Conservation (phyloP, 106 monocot species). For the Cymbidium sinense region DNA sequence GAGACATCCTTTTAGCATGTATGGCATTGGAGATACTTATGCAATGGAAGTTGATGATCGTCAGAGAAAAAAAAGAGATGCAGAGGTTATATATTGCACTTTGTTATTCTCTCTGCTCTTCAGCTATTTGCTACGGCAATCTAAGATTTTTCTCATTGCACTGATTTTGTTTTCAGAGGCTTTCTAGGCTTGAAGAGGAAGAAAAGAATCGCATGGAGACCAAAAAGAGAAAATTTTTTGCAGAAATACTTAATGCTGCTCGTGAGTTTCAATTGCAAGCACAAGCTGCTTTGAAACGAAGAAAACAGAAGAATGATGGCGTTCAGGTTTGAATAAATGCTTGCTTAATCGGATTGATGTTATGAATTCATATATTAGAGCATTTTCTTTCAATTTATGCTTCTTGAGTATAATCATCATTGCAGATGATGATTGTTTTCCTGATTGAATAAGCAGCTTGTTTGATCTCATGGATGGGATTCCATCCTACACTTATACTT, state of each 20-base stretch:
- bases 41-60: slow-evolving; percentile 85
- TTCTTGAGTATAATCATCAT: neutral
- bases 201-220: slow-evolving; percentile 72
- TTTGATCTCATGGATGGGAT: neutral
- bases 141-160: slow-evolving; percentile 3
- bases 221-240: slow-evolving; percentile 84
- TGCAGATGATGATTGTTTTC: neutral
- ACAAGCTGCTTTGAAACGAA: slow-evolving; percentile 57
- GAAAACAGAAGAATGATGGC: slow-evolving; percentile 94
- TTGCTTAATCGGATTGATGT: neutral
- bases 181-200: slow-evolving; percentile 87
- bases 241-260: slow-evolving; percentile 87
- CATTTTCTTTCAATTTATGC: neutral
- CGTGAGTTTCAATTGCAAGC: slow-evolving; percentile 87
- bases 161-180: slow-evolving; percentile 43
- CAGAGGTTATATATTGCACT: slow-evolving; percentile 47
- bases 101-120: neutral
- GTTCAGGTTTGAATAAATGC: slow-evolving; percentile 47
- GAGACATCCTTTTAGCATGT: slow-evolving; percentile 66
- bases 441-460: neutral
- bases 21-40: slow-evolving; percentile 76
- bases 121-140: neutral
- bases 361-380: neutral
- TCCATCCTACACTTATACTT: neutral
- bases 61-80: slow-evolving; percentile 80